Conservation (phyloP, 78 protist species). For the Monocercomonoides exilis region DNA sequence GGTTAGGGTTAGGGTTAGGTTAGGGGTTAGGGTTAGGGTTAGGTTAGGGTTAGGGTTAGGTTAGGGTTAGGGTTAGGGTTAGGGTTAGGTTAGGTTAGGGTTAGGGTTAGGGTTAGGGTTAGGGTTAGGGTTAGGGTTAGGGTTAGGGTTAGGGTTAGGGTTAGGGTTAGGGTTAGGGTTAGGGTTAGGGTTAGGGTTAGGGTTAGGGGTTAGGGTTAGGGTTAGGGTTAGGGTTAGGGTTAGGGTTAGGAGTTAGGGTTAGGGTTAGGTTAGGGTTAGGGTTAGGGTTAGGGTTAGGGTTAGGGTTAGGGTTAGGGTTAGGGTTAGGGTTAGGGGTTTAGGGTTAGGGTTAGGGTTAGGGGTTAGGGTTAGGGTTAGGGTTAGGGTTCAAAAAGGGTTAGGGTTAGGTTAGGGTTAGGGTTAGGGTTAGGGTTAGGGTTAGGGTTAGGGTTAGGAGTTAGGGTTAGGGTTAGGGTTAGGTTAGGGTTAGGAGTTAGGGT, state of each 20-base stretch:
- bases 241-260: conserved; percentile 17
- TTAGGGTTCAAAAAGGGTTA: conserved; percentile 9
- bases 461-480: background rate
- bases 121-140: conserved; percentile 26
- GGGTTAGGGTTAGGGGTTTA: background rate
- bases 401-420: conserved; percentile 19
- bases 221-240: conserved; percentile 24
- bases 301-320: conserved; percentile 17
- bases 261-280: background rate
- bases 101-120: conserved; percentile 25
- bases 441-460: conserved; percentile 18
- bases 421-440: conserved; percentile 25
- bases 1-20: conserved; percentile 18
- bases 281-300: conserved; percentile 17
- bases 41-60: conserved; percentile 13
- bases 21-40: conserved; percentile 23
- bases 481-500: conserved; percentile 13
- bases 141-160: conserved; percentile 26
- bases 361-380: conserved; percentile 13
- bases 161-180: conserved; percentile 25
- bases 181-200: conserved; percentile 26
- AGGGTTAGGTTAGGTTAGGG: conserved; percentile 20
- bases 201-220: conserved; percentile 20
- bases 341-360: conserved; percentile 26
- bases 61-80: conserved; percentile 25